Conservation (phyloP, 805 yeast genomes). For the Kazachstania bromeliacearum region DNA sequence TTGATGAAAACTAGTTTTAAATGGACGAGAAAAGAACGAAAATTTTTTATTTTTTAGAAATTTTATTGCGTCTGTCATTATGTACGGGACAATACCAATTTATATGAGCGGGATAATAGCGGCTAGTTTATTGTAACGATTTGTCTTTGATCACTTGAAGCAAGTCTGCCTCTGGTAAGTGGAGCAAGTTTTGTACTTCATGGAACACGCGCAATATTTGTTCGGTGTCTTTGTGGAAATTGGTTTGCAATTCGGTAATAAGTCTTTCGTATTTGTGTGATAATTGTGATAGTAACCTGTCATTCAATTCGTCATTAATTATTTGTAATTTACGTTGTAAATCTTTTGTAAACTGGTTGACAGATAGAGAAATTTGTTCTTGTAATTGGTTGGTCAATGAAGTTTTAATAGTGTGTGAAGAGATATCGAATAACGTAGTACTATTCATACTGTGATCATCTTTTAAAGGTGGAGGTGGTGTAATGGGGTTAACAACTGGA, state of each 20-base stretch:
- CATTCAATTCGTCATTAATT: slow-evolving; percentile 32
- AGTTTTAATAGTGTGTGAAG: not conserved
- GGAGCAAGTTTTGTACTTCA: slow-evolving; percentile 30
- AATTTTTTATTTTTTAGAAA: not conserved
- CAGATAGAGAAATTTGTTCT: slow-evolving; percentile 30
- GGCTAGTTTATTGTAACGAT: not conserved
- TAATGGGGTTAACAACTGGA: not conserved
- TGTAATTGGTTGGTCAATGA: slow-evolving; percentile 31
- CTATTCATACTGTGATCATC: not conserved
- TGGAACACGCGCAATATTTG: slow-evolving; percentile 29
- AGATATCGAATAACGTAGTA: not conserved
- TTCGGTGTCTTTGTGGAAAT: slow-evolving; percentile 31
- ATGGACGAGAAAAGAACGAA: too few relatives aligned
- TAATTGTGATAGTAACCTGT: slow-evolving; percentile 28
- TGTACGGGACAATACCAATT: slow-evolving; percentile 19
- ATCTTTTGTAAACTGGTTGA: slow-evolving; percentile 29
- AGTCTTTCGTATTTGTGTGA: slow-evolving; percentile 29
- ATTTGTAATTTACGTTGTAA: slow-evolving; percentile 28
- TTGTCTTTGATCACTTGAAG: slow-evolving; percentile 4
- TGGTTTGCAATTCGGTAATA: slow-evolving; percentile 26
- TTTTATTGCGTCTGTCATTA: slow-evolving; percentile 11
- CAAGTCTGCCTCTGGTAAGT: slow-evolving; percentile 26
- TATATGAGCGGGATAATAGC: too few relatives aligned
- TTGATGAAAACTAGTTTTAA: not conserved
- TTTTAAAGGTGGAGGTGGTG: not conserved